Evolutionary conservation across 352 stramenopile genomes (phyloP), one percentile per base, ranked within the genome.

Genomic region (Phytophthora citrophthora): DNA sequence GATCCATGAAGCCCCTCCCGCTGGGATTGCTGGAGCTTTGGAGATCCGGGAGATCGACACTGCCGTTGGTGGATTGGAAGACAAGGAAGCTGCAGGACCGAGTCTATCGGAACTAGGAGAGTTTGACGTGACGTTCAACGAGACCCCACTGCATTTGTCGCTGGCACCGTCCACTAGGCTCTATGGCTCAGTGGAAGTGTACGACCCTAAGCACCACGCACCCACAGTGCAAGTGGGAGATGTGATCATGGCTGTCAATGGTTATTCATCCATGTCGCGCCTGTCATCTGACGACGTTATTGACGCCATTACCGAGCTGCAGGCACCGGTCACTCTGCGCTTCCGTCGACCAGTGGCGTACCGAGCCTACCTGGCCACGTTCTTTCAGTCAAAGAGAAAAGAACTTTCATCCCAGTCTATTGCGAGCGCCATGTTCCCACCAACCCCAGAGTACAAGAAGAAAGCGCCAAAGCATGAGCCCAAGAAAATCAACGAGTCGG

Each of bases 151-250:
- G 12, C 69, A 72, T 34, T 57, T 93, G 24, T 57, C 64, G 51
- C 56, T 93, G 12, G 81, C 81, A 8, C 79, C 85, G 41, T 90
- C 81, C 5, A 93, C 85, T 8, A 74, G 85, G n/a, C 59, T 89
- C 12, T 93, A 93, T 54, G 85, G 81, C 5, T 87, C 81, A 0
- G 78, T 93, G 18, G 85, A 93, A 65, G 70, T 93, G 23, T 88
- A 90, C 61, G 77, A 91, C 51, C 75, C 81, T 2, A 88, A 86
- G 48, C 20, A 70, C 1, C 72, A 87, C 39, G 61, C 68, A 0
- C 70, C 69, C 2, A 54, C 52, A 15, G 58, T 90, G 12, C 71
- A 89, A 45, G 76, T 91, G 15, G 83, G 83, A 6, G 83, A 92
- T 43, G 83, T 92, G 18, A 56, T 92, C 29, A 82, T 90, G 66